Evolutionary conservation across 495 filamentous ascomycete genomes (phyloP).

Genomic region (Neurospora sp.): DNA sequence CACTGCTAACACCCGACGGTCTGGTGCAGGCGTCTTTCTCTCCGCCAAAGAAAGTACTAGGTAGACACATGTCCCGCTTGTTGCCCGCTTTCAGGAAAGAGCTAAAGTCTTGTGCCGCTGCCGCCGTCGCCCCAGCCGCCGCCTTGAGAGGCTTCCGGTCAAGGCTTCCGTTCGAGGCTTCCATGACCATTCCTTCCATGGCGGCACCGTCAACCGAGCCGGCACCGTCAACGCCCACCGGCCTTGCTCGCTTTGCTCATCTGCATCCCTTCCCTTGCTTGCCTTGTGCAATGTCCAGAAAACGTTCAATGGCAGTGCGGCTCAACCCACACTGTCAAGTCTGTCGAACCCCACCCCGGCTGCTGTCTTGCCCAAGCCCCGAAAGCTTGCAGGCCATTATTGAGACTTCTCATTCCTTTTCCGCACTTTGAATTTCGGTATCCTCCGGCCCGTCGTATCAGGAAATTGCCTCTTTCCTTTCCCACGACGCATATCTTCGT

Average conservation of each 20-base stretch:
- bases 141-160: background rate
- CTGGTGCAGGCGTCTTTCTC: background rate
- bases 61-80: background rate
- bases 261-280: background rate
- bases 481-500: background rate
- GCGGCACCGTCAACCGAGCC: background rate
- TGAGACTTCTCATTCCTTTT: conserved; percentile 14
- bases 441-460: conserved; percentile 17
- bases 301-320: background rate
- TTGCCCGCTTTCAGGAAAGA: background rate
- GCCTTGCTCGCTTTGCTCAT: background rate
- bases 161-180: background rate
- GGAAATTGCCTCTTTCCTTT: conserved; percentile 8
- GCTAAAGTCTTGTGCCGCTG: background rate
- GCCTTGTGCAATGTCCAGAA: background rate
- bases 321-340: background rate
- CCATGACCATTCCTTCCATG: background rate
- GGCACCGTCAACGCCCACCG: background rate
- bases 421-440: conserved; percentile 15
- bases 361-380: conserved; percentile 9
- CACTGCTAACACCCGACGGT: background rate
- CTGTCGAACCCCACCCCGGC: background rate
- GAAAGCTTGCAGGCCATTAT: conserved; percentile 26
- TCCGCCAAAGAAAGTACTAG: no score
- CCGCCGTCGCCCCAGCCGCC: background rate